phyloP scores from a whole-genome alignment of 2,329 filamentous ascomycete species.

The Colletotrichum sp. region DNA sequence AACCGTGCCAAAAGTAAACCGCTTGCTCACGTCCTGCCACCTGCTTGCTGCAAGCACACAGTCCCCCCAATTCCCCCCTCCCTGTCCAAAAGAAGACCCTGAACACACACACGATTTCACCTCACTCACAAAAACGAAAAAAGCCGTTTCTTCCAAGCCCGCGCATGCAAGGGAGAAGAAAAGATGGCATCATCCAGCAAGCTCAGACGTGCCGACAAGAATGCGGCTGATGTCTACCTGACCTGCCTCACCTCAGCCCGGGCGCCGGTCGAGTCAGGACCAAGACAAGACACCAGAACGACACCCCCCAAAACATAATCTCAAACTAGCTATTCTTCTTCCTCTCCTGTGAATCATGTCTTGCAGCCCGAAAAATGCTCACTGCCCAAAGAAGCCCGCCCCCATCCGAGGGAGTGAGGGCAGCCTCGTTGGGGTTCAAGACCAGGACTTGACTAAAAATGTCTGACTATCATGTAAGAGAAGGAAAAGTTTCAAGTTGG shows the following conservation, averaged over 20 bases:
- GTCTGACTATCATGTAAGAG: neutral
- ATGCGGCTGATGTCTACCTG: neutral
- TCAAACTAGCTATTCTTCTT: neutral
- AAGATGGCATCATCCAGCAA: neutral
- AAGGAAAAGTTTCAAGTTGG: neutral
- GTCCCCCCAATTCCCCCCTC: neutral
- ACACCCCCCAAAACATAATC: neutral
- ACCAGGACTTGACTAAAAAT: neutral
- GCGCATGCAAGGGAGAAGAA: neutral
- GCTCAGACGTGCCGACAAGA: neutral
- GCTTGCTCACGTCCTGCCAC: neutral
- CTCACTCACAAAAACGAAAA: neutral
- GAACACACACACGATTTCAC: neutral
- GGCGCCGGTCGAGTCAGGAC: neutral
- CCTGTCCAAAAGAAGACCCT: neutral
- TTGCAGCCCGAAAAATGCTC: neutral
- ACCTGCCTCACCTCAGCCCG: neutral
- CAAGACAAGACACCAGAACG: neutral
- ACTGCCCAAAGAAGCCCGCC: neutral
- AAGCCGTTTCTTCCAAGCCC: neutral
- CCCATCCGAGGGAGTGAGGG: neutral
- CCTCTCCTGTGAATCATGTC: neutral
- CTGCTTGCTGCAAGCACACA: neutral
- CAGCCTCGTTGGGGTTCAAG: neutral
- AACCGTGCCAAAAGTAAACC: neutral